Evolutionary conservation across 805 yeast species (phyloP).

Genomic region (Kazachstania africana): DNA sequence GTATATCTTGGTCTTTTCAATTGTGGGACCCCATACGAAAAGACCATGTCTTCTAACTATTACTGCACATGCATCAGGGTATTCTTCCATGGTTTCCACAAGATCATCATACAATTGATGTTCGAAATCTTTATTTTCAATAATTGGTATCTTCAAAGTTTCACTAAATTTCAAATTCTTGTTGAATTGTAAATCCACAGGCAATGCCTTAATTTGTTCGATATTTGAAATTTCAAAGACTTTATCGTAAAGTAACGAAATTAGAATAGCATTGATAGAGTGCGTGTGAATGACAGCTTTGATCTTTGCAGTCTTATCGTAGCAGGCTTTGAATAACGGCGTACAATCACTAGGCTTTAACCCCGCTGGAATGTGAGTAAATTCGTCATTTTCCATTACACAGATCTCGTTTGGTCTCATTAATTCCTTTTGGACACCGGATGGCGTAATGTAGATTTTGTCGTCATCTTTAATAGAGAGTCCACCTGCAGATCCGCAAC

Average conservation of each 20-base stretch:
- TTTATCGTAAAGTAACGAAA: conserved; percentile 53
- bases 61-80: conserved; percentile 77
- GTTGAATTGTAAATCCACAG: conserved; percentile 37
- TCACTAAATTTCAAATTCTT: conserved; percentile 67
- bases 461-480: conserved; percentile 55
- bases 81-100: conserved; percentile 47
- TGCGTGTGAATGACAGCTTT: conserved; percentile 95
- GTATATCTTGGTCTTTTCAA: conserved; percentile 86
- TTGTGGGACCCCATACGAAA: conserved; percentile 90
- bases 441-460: conserved; percentile 70
- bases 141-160: conserved; percentile 73
- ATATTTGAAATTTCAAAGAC: conserved; percentile 69
- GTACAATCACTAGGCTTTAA: conserved; percentile 92
- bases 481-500: conserved; percentile 95
- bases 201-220: conserved; percentile 90
- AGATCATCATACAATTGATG: conserved; percentile 65
- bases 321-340: conserved; percentile 71
- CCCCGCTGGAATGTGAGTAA: conserved; percentile 47
- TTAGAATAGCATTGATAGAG: conserved; percentile 79
- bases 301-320: conserved; percentile 53
- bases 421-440: conserved; percentile 92
- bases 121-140: conserved; percentile 83
- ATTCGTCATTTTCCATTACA: conserved; percentile 45
- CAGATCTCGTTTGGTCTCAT: conserved; percentile 75
- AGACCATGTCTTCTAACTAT: conserved; percentile 89